Evolutionary conservation across 495 filamentous ascomycete genomes (phyloP).

Genomic region (Penicillium coffeae): DNA sequence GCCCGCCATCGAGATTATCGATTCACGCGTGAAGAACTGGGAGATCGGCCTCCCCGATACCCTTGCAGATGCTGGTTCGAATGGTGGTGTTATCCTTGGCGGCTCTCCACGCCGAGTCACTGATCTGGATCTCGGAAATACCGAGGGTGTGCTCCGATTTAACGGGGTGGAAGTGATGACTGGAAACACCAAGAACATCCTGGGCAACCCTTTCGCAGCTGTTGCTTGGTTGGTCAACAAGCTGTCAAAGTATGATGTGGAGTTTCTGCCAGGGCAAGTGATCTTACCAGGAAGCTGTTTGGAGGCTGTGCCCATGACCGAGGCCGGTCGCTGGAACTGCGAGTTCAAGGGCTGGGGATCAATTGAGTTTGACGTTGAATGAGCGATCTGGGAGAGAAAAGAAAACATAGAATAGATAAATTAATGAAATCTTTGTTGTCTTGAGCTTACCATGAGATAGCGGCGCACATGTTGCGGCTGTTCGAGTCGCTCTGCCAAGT

Average conservation of each 20-base stretch:
- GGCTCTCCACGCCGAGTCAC: slow-evolving; percentile 16
- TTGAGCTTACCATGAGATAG: no score
- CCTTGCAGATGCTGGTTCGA: slow-evolving; percentile 21
- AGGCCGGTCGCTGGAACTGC: slow-evolving; percentile 12
- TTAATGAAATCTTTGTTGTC: no score
- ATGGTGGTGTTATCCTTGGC: slow-evolving; percentile 15
- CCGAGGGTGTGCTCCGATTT: slow-evolving; percentile 9
- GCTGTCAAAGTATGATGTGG: slow-evolving; percentile 17
- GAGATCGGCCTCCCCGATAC: slow-evolving; percentile 21
- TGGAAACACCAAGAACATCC: slow-evolving; percentile 18
- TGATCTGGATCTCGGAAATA: slow-evolving; percentile 17
- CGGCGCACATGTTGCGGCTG: no score
- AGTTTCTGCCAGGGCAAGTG: slow-evolving; percentile 14
- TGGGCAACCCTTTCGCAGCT: slow-evolving; percentile 18
- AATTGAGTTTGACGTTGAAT: slow-evolving; percentile 20
- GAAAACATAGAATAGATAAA: no score
- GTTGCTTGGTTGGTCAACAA: slow-evolving; percentile 19
- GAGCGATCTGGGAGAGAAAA: no score
- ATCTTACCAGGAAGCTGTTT: slow-evolving; percentile 22
- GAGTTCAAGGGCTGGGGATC: slow-evolving; percentile 19
- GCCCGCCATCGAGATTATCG: slow-evolving; percentile 22
- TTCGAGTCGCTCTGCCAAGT: no score
- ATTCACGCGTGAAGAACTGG: slow-evolving; percentile 21
- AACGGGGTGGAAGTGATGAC: slow-evolving; percentile 20
- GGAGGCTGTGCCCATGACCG: slow-evolving; percentile 18